These are phyloP conservation scores for Cladosporium sphaerospermum DNA, from an alignment of 2,329 filamentous ascomycete species.

Conservation along the genomic window DNA sequence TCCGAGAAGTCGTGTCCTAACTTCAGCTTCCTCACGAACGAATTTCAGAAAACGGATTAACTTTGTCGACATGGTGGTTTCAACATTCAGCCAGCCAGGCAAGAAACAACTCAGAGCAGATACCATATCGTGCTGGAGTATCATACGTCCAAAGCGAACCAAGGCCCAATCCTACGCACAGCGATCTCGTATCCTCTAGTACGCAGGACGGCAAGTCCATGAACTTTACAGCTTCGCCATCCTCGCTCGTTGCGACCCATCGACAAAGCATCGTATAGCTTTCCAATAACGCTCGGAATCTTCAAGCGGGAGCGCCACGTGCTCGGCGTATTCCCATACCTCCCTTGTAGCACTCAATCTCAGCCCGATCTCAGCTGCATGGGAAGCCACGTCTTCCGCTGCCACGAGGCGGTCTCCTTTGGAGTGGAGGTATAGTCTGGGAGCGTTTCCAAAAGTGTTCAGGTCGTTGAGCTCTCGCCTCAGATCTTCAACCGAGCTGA, in stretches of 20 bases:
- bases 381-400: slow-evolving; percentile 4
- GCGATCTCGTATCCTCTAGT: no score
- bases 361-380: neutral
- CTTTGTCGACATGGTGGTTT: no score
- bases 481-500: slow-evolving; percentile 1
- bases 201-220: no score
- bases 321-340: slow-evolving; percentile 5
- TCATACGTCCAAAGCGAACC: no score
- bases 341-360: neutral
- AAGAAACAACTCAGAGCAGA: no score
- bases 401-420: slow-evolving; percentile 7
- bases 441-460: neutral
- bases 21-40: no score
- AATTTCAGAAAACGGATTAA: no score
- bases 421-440: slow-evolving; percentile 5
- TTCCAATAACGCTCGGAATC: slow-evolving; percentile 5
- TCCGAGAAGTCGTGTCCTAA: no score
- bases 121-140: no score
- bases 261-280: neutral
- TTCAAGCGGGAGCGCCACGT: slow-evolving; percentile 2
- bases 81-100: no score
- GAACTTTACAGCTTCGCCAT: neutral
- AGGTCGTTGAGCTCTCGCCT: neutral
- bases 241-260: neutral
- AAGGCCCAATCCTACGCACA: no score